Conservation (phyloP, 1,284 basidiomycete species). For the Marasmius fiardii region DNA sequence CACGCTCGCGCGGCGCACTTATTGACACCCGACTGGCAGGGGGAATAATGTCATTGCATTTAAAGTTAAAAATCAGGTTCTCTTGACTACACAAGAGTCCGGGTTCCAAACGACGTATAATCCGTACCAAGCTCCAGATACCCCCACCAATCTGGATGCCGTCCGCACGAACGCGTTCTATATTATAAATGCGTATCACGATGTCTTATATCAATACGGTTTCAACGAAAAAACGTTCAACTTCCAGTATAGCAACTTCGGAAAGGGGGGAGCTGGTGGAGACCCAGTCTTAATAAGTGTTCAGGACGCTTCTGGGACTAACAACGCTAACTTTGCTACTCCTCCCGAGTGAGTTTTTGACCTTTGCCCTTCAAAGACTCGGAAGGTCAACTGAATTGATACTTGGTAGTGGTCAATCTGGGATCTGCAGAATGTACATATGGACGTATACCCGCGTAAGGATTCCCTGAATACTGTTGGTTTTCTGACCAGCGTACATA, state of each 20-base stretch:
- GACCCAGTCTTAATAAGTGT: conserved; percentile 39
- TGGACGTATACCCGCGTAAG: too few species aligned
- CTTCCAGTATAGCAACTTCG: conserved; percentile 8
- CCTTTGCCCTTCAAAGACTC: too few species aligned
- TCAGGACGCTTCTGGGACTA: conserved; percentile 34
- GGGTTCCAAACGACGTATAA: conserved; percentile 34
- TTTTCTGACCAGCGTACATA: too few species aligned
- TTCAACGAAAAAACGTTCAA: conserved; percentile 19
- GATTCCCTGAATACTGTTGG: too few species aligned
- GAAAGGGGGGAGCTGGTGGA: conserved; percentile 22
- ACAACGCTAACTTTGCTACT: conserved; percentile 21
- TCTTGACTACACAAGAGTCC: conserved; percentile 16
- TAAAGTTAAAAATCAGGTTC: too few species aligned
- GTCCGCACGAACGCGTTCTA: conserved; percentile 51
- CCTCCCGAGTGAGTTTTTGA: too few species aligned
- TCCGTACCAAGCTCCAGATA: conserved; percentile 22
- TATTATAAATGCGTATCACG: conserved; percentile 46
- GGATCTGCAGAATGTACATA: too few species aligned
- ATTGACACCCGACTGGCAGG: conserved; percentile 7
- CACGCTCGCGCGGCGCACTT: neutral
- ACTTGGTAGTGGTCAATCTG: too few species aligned
- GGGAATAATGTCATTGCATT: conserved; percentile 35
- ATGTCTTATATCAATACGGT: conserved; percentile 37
- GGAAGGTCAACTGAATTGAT: too few species aligned
- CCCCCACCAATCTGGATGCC: conserved; percentile 36